Percentiles rank a stretch among this genome's conserved stretches.
Conservation (phyloP, 2,329 filamentous ascomycete species). For the Biscogniauxia marginata region DNA sequence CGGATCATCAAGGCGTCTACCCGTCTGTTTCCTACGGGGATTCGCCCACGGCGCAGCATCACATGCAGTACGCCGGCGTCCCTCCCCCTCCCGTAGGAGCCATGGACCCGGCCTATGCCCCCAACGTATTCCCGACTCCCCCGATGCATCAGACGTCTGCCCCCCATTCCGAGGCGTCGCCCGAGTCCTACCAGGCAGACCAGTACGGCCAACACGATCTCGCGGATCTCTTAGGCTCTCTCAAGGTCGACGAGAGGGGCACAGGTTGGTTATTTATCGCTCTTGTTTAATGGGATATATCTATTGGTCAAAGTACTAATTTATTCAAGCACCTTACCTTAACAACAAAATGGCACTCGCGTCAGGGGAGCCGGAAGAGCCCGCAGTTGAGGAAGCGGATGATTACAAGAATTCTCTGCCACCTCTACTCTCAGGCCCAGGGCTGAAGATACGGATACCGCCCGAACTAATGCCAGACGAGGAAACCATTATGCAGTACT, state of each 20-base stretch:
- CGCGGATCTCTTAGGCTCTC: conserved; percentile 76
- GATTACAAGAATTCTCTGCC: conserved; percentile 72
- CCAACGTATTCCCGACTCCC: conserved; percentile 54
- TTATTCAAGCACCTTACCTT: conserved; percentile 74
- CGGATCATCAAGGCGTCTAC: conserved; percentile 45
- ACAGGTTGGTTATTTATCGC: conserved; percentile 60
- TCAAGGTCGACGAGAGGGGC: conserved; percentile 84
- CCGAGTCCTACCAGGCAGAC: conserved; percentile 57
- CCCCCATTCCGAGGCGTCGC: conserved; percentile 40
- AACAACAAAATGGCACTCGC: conserved; percentile 53
- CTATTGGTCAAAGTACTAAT: conserved; percentile 5
- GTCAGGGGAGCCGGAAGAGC: conserved; percentile 53
- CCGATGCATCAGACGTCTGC: conserved; percentile 44
- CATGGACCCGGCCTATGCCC: conserved; percentile 52
- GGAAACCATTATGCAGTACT: conserved; percentile 76
- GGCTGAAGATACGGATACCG: conserved; percentile 81
- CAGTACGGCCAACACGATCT: conserved; percentile 70
- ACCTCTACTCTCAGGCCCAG: conserved; percentile 64
- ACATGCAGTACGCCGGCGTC: conserved; percentile 54
- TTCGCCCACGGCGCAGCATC: conserved; percentile 43
- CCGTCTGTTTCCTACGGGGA: conserved; percentile 48
- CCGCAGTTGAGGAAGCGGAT: conserved; percentile 67
- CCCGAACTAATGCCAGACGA: conserved; percentile 91
- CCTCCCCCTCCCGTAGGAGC: conserved; percentile 44
- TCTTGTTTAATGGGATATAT: conserved; percentile 8